Conservation (phyloP, 352 stramenopile species). For the Pythium scleroteichum region DNA sequence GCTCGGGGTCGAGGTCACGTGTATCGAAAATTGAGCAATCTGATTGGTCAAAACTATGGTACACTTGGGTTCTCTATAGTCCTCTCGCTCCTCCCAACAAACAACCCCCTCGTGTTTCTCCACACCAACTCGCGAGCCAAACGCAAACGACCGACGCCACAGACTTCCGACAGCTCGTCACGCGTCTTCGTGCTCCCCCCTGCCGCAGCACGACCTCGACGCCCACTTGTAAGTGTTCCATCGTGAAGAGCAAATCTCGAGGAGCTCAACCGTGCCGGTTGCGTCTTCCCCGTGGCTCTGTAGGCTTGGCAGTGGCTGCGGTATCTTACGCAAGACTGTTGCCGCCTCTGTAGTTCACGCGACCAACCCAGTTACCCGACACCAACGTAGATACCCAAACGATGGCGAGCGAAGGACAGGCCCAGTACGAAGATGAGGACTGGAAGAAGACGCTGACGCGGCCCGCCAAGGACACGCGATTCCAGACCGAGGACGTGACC, state of each 20-base stretch:
- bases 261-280: slow-evolving; percentile 2
- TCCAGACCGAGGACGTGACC: slow-evolving; percentile 96
- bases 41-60: slow-evolving; percentile 20
- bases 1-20: slow-evolving; percentile 7
- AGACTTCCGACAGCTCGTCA: not conserved
- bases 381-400: slow-evolving; percentile 4
- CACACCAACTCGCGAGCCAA: slow-evolving; percentile 21
- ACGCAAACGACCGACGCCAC: slow-evolving; percentile 5
- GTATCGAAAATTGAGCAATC: not conserved
- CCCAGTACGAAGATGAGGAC: slow-evolving; percentile 49
- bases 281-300: not conserved
- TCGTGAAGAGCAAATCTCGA: not conserved
- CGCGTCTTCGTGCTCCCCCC: slow-evolving; percentile 4
- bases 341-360: not conserved
- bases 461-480: slow-evolving; percentile 85
- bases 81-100: not conserved
- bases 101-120: slow-evolving; percentile 18
- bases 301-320: not conserved
- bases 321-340: slow-evolving; percentile 19
- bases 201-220: slow-evolving; percentile 1
- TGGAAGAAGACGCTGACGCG: slow-evolving; percentile 82
- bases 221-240: slow-evolving; percentile 12
- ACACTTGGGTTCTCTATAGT: slow-evolving; percentile 23
- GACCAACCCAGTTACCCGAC: not conserved
- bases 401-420: slow-evolving; percentile 28